Evolutionary conservation across 768 basidiomycete genomes (phyloP).

Genomic region (Tubosaeta brunneosetosa): DNA sequence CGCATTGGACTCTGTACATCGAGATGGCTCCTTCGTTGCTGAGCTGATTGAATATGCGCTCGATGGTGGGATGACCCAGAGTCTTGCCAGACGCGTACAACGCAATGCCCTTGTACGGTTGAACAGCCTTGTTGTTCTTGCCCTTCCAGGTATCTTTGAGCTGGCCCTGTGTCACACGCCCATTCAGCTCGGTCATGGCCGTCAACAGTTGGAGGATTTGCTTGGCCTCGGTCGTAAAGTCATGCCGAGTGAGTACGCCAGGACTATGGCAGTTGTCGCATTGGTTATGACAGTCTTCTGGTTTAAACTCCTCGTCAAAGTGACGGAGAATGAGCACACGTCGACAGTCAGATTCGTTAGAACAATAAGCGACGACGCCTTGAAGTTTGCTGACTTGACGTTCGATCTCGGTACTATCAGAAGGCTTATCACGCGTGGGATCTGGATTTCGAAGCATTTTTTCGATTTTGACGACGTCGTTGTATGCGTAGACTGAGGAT

Average conservation of each 20-base stretch:
- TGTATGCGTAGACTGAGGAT: slow-evolving; percentile 56
- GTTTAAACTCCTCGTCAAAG: slow-evolving; percentile 79
- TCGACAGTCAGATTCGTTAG: slow-evolving; percentile 80
- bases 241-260: slow-evolving; percentile 40
- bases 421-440: slow-evolving; percentile 29
- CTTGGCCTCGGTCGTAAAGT: slow-evolving; percentile 59
- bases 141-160: slow-evolving; percentile 67
- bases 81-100: slow-evolving; percentile 53
- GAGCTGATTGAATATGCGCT: slow-evolving; percentile 61
- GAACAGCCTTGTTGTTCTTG: slow-evolving; percentile 39
- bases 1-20: slow-evolving; percentile 42
- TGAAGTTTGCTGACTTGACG: slow-evolving; percentile 62
- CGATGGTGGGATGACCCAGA: slow-evolving; percentile 49
- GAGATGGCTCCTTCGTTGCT: slow-evolving; percentile 45
- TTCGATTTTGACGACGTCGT: slow-evolving; percentile 52
- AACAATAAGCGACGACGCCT: slow-evolving; percentile 75
- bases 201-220: slow-evolving; percentile 57
- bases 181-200: slow-evolving; percentile 34
- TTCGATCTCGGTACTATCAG: slow-evolving; percentile 48
- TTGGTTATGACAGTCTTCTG: slow-evolving; percentile 53
- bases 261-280: slow-evolving; percentile 82
- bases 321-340: slow-evolving; percentile 83
- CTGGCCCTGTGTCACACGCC: slow-evolving; percentile 53
- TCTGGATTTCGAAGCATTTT: slow-evolving; percentile 56
- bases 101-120: slow-evolving; percentile 44